Percentiles rank a stretch among this genome's conserved stretches.
Conservation (phyloP, 257 asterid species). For the Coffea eugenioides region DNA sequence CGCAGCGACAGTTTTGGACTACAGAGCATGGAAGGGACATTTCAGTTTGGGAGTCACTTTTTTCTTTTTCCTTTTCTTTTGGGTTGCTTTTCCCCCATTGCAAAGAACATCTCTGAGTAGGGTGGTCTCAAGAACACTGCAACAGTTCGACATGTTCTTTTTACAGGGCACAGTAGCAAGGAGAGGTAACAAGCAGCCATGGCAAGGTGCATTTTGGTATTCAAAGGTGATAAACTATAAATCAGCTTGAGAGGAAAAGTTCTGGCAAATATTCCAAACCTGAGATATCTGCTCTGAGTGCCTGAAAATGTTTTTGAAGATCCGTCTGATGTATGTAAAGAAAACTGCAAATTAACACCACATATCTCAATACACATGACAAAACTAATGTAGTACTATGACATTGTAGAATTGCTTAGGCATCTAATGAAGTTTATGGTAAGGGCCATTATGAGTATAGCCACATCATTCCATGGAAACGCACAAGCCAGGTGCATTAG, state of each 20-base stretch:
- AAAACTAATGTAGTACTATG: too few relatives aligned
- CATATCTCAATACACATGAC: constrained; percentile 8
- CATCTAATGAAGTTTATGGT: not conserved
- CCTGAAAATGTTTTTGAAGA: constrained; percentile 77
- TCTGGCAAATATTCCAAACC: constrained; percentile 38
- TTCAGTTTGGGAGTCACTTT: not conserved
- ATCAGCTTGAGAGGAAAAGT: not conserved
- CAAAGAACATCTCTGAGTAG: not conserved
- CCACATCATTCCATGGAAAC: not conserved
- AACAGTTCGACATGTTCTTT: not conserved
- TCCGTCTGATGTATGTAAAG: constrained; percentile 69
- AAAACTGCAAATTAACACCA: constrained; percentile 57
- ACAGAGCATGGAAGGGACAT: not conserved
- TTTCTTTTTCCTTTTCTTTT: not conserved
- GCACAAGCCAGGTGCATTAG: not conserved
- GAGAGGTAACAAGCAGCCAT: not conserved
- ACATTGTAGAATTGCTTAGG: not conserved
- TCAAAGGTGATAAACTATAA: not conserved
- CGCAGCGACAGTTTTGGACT: not conserved
- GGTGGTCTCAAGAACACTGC: not conserved
- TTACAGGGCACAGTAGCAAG: not conserved
- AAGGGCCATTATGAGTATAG: not conserved
- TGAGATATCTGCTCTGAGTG: constrained; percentile 90
- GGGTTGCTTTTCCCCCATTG: not conserved
- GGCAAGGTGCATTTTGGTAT: not conserved